phyloP scores from a whole-genome alignment of 768 basidiomycete genomes.

The Psilocybe cyanescens region DNA sequence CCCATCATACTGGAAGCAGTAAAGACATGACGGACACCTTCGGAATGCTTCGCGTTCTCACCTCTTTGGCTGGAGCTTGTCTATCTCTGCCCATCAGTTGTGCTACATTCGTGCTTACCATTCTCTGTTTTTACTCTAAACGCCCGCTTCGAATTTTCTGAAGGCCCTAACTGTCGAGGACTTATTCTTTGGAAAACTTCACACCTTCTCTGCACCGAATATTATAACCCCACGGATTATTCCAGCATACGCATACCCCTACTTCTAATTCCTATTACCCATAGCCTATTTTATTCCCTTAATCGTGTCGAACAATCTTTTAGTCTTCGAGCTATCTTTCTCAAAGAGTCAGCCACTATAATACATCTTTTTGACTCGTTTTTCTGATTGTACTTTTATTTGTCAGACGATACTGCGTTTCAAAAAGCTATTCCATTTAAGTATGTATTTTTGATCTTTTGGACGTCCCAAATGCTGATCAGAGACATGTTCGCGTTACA shows the following conservation, averaged over 20 bases:
- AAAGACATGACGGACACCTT: background rate
- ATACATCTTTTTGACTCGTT: background rate
- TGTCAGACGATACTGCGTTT: background rate
- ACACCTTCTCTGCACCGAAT: too few species aligned
- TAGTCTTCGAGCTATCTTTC: background rate
- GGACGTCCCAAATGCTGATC: background rate
- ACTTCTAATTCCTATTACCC: background rate
- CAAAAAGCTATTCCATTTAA: background rate
- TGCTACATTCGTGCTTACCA: constrained; percentile 38
- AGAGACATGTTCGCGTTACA: background rate
- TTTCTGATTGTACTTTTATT: background rate
- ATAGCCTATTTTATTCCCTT: too few species aligned
- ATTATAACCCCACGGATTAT: background rate
- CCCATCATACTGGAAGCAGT: background rate
- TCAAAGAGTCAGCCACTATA: background rate
- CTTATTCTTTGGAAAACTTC: background rate
- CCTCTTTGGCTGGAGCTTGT: constrained; percentile 28
- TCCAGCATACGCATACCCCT: background rate
- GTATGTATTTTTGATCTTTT: background rate
- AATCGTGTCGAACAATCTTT: background rate
- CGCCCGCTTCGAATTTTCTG: constrained; percentile 38
- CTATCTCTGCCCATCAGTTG: constrained; percentile 39
- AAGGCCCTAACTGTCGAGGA: constrained; percentile 8
- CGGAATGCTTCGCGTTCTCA: constrained; percentile 21
- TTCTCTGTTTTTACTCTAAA: constrained; percentile 45